Base-by-base conservation (phyloP, 108 stramenopile genomes). In the Pelagomonas calceolata region DNA sequence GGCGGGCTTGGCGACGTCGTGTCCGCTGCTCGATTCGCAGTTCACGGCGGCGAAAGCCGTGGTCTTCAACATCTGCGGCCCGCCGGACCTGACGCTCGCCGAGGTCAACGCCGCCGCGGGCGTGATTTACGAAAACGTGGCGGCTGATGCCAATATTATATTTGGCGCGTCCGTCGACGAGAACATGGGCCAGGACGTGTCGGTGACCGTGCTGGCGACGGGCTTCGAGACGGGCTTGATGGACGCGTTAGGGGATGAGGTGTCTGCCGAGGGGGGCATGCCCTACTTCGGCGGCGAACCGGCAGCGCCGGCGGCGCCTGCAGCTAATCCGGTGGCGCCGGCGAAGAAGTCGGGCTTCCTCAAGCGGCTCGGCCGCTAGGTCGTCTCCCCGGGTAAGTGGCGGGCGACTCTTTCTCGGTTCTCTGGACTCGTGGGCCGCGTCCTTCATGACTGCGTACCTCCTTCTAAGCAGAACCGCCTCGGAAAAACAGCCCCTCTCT, bases 91-190 rank as follows among this genome's bases (percentile, higher is more conserved):
- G 88, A 83, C 71, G 76, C 75, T 91, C 66, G 71, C 69, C 14
- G 90, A 91, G 78, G 86, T 90, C 74, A 87, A 89, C 70, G 77
- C 80, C 30, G 91, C 91, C 14, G 85, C 86, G 63, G 84, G 85
- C 69, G 85, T 92, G n/a, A 89, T 92, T 75, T 90, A 90, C 72
- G 84, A 87, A 64, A 87, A 85, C 75, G 90, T 87, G 9, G 84
- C 87, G 51, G 83, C 86, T 33, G 89, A 88, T 72, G 89, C 90
- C 32, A 92, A 90, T 79, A 87, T 90, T 73, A 92, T 92, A 70
- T 90, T 92, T 78, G 89, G 90, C 21, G 90, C 91, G 26, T 78
- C 89, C 63, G 85, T 92, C 36, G 89, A 91, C 79, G 64, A 81
- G 32, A 74, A 67, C 35, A 33, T 72, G 64, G 64, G 65, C 36